phyloP scores from a whole-genome alignment of 2,329 filamentous ascomycete species.

The Corynespora cassiicola region DNA sequence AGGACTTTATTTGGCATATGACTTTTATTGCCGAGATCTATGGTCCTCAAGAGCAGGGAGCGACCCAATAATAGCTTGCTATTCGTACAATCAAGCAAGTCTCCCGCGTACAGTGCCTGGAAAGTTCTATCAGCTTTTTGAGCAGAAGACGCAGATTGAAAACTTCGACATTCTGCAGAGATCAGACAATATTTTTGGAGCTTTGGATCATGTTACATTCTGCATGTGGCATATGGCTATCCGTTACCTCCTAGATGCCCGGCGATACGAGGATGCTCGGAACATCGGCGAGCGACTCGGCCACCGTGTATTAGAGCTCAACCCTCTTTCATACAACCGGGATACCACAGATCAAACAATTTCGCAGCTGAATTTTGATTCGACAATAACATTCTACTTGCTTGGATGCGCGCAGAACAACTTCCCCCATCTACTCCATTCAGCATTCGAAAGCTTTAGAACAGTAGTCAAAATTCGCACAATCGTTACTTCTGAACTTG shows the following conservation, averaged over 20 bases:
- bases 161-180: not conserved
- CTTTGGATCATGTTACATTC: not conserved
- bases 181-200: not conserved
- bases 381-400: not conserved
- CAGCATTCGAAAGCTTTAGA: too few relatives aligned
- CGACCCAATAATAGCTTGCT: slow-evolving; percentile 1
- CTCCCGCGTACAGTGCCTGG: not conserved
- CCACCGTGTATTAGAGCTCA: not conserved
- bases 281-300: not conserved
- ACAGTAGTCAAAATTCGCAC: too few relatives aligned
- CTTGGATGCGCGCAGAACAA: slow-evolving; percentile 2
- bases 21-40: not conserved
- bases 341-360: too few relatives aligned
- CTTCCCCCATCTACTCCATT: too few relatives aligned
- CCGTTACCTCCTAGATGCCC: not conserved
- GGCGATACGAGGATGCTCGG: not conserved
- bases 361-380: slow-evolving; percentile 2
- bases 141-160: not conserved
- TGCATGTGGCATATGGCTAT: slow-evolving; percentile 2
- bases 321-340: too few relatives aligned
- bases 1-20: too few relatives aligned
- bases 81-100: slow-evolving; percentile 2
- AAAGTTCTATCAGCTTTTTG: slow-evolving; percentile 1
- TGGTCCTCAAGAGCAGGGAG: not conserved
- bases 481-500: too few relatives aligned